phyloP scores from a whole-genome alignment of 2,329 filamentous ascomycete species.

The Leptosphaerulina australis region DNA sequence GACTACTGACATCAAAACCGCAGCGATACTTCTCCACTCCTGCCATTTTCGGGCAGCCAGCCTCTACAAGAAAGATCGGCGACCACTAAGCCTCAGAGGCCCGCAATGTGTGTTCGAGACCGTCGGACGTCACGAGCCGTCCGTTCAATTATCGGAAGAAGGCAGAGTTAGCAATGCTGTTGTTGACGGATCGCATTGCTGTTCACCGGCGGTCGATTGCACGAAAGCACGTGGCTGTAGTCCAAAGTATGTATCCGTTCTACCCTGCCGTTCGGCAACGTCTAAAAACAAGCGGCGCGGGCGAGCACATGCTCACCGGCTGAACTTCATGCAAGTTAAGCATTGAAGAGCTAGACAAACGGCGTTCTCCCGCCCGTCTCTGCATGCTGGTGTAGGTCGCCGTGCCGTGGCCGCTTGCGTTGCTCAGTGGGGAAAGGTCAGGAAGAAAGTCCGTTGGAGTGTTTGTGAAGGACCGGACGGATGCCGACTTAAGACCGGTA shows the following conservation, averaged over 20 bases:
- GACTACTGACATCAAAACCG: constrained; percentile 18
- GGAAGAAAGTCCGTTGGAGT: constrained; percentile 18
- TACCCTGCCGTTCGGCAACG: background rate
- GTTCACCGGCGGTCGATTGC: constrained; percentile 5
- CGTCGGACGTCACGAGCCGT: constrained; percentile 22
- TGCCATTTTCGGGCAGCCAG: constrained; percentile 1
- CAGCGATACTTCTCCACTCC: constrained; percentile 3
- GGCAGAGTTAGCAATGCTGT: constrained; percentile 1
- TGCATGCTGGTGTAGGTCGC: constrained; percentile 31
- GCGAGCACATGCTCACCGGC: constrained; percentile 31
- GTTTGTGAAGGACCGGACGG: constrained; percentile 17
- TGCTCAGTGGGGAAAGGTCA: background rate
- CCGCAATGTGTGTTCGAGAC: constrained; percentile 36
- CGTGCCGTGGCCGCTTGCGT: constrained; percentile 31
- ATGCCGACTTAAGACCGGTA: constrained; percentile 32
- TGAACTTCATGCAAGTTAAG: constrained; percentile 34
- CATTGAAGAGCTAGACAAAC: constrained; percentile 30
- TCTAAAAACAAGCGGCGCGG: constrained; percentile 5
- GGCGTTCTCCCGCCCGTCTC: constrained; percentile 35
- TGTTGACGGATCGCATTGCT: background rate
- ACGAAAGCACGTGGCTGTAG: background rate
- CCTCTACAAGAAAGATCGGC: constrained; percentile 22
- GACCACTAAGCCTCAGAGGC: constrained; percentile 28
- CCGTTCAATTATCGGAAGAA: constrained; percentile 9
- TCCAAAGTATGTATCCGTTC: constrained; percentile 10